Evolutionary conservation across 306 rosid species (phyloP), one percentile per base, ranked within the genome.

Genomic region (Ceratonia siliqua): DNA sequence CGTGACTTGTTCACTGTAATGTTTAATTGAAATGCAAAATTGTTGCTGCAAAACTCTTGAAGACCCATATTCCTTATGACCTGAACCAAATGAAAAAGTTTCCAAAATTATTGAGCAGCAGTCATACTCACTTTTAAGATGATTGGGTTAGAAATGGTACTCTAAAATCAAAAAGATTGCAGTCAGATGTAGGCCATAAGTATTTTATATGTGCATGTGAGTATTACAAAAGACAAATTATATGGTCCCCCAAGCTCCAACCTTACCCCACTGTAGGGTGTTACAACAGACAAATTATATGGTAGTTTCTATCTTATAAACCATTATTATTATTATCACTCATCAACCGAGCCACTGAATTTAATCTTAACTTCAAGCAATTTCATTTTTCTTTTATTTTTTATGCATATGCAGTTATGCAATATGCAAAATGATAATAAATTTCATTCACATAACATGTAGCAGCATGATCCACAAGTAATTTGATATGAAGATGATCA

Each of bases 161-260:
- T 66, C 18, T 32, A 43, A 68, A 68, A 35, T 46, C n/a, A n/a
- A 22, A 30, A 58, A 68, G 25, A 46, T 46, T 25, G 36, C 42
- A 43, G 54, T 43, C 70, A 57, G 13, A 50, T 35, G 41, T 2
- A 33, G 25, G 68, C 20, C 35, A 12, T 27, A 20, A 38, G 53
- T 22, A 25, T 75, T 50, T 20, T 30, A 63, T 63, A 6, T 52
- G 32, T 27, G 62, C 75, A 68, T 77, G 65, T 50, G 76, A 61
- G 11, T 77, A 52, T 36, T 57, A 45, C 32, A 43, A 55, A 67
- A 77, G 53, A 33, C 9, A 32, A 22, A 55, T n/a, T 35, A 22
- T 14, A 57, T 33, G 68, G 75, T 77, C n/a, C 59, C 59, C 42
- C 36, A 49, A 53, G 13, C 30, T 48, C 45, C 0, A 68, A 68